Percentiles rank a stretch among this genome's conserved stretches.
These are phyloP conservation scores for Solanum virginianum DNA, from an alignment of 257 asterid species.

Conservation along the genomic window DNA sequence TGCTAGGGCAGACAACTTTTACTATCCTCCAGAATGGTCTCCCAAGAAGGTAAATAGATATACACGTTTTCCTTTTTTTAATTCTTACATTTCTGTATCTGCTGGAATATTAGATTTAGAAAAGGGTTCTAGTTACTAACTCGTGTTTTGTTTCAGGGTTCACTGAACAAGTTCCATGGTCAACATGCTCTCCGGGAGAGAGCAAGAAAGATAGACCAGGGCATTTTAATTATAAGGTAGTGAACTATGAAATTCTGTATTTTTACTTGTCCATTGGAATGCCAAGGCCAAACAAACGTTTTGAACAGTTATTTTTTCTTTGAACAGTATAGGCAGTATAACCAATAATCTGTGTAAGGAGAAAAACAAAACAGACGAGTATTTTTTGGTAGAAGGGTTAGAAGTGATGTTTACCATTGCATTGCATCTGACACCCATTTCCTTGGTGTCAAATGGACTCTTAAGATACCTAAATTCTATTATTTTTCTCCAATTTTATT, in stretches of 20 bases:
- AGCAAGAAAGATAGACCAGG: constrained; percentile 90
- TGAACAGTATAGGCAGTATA: no score
- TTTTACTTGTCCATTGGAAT: not conserved
- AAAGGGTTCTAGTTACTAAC: not conserved
- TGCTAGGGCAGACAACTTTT: constrained; percentile 95
- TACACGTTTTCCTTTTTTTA: not conserved
- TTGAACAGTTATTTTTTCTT: not conserved
- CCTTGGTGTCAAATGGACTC: not conserved
- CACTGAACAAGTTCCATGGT: constrained; percentile 87
- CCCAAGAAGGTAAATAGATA: constrained; percentile 68
- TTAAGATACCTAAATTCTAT: not conserved
- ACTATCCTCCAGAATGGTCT: constrained; percentile 98
- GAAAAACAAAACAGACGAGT: not conserved
- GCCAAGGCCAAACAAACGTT: not conserved
- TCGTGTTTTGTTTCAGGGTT: constrained; percentile 43
- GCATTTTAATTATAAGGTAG: constrained; percentile 94
- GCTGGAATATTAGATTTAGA: not conserved
- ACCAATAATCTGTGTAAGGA: not conserved
- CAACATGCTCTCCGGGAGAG: constrained; percentile 96
- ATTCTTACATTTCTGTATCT: not conserved
- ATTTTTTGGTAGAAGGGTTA: not conserved
- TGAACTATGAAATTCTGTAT: not conserved
- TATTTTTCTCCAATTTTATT: not conserved
- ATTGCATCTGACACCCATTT: not conserved
- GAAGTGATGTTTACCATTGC: not conserved